phyloP scores from a whole-genome alignment of 768 basidiomycete species.

The Lactarius tabidus region DNA sequence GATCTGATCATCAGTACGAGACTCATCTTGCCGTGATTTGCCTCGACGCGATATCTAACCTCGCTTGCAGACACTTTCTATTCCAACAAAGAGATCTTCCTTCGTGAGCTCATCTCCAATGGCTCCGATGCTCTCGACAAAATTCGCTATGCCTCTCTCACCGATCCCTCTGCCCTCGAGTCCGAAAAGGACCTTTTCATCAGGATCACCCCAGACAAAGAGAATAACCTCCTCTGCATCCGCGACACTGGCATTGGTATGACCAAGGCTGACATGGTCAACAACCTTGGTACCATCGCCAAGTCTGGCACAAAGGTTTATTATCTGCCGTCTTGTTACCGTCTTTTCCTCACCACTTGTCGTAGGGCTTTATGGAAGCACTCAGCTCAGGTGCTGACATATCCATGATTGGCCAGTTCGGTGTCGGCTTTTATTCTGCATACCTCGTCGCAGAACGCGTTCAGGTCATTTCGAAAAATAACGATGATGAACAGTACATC shows the following conservation, averaged over 20 bases:
- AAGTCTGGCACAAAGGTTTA: conserved; percentile 90
- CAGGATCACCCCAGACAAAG: conserved; percentile 93
- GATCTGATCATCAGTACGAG: conserved; percentile 98
- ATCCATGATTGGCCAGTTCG: conserved; percentile 98
- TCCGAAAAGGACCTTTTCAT: conserved; percentile 90
- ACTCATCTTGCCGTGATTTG: conserved; percentile 2
- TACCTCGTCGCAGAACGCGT: conserved; percentile 99
- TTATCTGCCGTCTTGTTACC: conserved; percentile 22
- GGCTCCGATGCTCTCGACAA: conserved; percentile 98
- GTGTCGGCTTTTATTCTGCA: conserved; percentile 99
- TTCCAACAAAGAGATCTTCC: conserved; percentile 99
- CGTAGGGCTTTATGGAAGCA: conserved; percentile 98
- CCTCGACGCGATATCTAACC: conserved; percentile 13
- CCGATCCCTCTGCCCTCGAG: conserved; percentile 88
- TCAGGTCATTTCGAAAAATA: conserved; percentile 99
- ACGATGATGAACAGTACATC: conserved; percentile 99
- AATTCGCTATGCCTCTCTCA: conserved; percentile 94
- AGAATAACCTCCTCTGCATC: conserved; percentile 85
- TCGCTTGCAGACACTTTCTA: conserved; percentile 86
- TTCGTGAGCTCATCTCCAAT: conserved; percentile 97
- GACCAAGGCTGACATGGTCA: conserved; percentile 99
- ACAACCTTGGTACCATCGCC: conserved; percentile 96
- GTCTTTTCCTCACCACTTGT: conserved; percentile 1
- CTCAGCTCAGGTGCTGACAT: conserved; percentile 85
- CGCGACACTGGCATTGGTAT: conserved; percentile 98